phyloP scores from a whole-genome alignment of 2,329 filamentous ascomycete species.

The Curvularia sp. region DNA sequence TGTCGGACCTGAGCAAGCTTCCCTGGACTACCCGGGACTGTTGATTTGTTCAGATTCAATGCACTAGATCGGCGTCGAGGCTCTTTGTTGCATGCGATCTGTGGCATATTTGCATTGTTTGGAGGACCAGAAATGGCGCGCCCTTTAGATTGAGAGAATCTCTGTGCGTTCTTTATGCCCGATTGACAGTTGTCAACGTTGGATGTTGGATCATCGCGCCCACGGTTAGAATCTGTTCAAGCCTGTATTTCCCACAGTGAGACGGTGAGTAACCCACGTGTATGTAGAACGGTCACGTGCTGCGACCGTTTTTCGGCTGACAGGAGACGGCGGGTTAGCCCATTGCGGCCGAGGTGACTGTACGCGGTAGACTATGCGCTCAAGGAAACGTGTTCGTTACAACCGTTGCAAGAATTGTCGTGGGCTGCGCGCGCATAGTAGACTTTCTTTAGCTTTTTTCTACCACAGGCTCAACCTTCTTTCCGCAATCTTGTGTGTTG shows the following conservation, averaged over 20 bases:
- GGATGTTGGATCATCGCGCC: slow-evolving; percentile 5
- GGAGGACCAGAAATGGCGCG: slow-evolving; percentile 34
- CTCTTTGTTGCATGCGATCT: slow-evolving; percentile 16
- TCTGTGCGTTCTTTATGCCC: slow-evolving; percentile 31
- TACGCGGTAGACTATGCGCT: neutral
- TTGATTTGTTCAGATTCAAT: neutral
- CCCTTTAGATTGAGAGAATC: slow-evolving; percentile 20
- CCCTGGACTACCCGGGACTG: neutral
- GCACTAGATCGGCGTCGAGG: slow-evolving; percentile 4
- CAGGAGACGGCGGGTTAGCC: neutral
- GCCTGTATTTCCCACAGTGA: neutral
- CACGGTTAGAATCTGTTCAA: slow-evolving; percentile 11
- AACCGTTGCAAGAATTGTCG: neutral
- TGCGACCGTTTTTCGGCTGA: neutral
- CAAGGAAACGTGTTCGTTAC: neutral
- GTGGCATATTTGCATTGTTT: slow-evolving; percentile 20
- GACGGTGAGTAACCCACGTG: neutral
- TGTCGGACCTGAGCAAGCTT: neutral
- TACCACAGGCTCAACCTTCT: no score
- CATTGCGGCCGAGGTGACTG: neutral
- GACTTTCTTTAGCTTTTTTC: neutral
- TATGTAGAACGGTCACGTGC: neutral
- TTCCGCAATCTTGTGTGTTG: neutral
- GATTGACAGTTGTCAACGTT: slow-evolving; percentile 19
- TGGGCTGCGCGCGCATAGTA: neutral